Conservation (phyloP, 2,329 filamentous ascomycete species). For the Cladosporium halotolerans region DNA sequence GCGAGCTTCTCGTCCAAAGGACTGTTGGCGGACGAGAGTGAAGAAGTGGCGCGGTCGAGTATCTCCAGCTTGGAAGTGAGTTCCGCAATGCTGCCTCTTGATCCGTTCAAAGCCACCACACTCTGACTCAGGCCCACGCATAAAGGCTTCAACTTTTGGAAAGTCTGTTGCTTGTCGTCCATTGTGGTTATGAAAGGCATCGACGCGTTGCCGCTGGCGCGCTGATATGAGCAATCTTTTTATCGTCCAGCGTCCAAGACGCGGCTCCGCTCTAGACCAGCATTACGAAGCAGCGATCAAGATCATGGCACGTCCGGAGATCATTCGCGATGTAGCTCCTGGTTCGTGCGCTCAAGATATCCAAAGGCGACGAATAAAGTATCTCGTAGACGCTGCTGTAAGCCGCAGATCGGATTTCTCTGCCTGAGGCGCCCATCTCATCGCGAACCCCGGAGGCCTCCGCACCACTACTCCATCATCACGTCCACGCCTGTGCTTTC, state of each 20-base stretch:
- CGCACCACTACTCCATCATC: neutral
- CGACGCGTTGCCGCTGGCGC: neutral
- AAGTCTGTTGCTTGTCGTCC: constrained; percentile 32
- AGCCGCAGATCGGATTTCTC: neutral
- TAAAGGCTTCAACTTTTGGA: constrained; percentile 50
- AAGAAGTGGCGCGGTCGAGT: constrained; percentile 38
- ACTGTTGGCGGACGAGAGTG: constrained; percentile 28
- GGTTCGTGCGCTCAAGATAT: too few relatives aligned
- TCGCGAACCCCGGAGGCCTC: neutral
- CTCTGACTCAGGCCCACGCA: constrained; percentile 55
- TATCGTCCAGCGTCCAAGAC: neutral
- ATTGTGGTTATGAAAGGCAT: neutral
- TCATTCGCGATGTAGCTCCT: too few relatives aligned
- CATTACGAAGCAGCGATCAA: too few relatives aligned
- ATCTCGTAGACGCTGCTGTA: too few relatives aligned
- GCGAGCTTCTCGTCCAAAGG: constrained; percentile 72
- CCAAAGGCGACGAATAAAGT: too few relatives aligned
- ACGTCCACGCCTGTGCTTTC: neutral
- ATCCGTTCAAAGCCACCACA: constrained; percentile 45
- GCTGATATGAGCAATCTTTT: neutral
- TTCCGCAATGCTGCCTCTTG: constrained; percentile 39
- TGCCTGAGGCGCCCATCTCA: neutral
- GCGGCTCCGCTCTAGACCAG: too few relatives aligned
- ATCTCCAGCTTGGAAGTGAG: constrained; percentile 44
- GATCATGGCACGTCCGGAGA: too few relatives aligned